These are phyloP conservation scores for Capsicum chinense DNA, from an alignment of 257 asterid species.

Conservation along the genomic window DNA sequence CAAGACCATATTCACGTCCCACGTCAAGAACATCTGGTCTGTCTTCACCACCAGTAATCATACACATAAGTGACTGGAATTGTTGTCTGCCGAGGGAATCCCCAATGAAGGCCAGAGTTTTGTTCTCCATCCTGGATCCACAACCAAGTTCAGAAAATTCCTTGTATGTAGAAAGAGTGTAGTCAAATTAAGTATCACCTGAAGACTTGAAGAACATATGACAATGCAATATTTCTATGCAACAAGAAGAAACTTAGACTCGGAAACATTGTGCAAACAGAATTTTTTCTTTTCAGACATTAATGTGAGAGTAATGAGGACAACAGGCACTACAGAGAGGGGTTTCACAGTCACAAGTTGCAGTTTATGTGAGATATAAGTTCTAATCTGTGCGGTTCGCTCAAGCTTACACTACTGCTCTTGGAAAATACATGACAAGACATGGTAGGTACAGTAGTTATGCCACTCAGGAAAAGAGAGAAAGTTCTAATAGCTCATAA, in stretches of 20 bases:
- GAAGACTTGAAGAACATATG: neutral
- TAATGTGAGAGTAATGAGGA: constrained; percentile 21
- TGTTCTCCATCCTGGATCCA: constrained; percentile 73
- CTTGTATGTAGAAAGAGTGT: neutral
- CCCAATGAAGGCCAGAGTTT: constrained; percentile 87
- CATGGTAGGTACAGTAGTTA: neutral
- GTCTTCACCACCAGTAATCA: constrained; percentile 82
- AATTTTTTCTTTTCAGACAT: neutral
- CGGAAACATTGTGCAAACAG: neutral
- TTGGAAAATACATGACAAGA: neutral
- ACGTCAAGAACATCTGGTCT: constrained; percentile 76
- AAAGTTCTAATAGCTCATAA: neutral
- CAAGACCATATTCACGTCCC: constrained; percentile 79
- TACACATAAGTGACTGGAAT: constrained; percentile 96
- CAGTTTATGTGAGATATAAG: neutral
- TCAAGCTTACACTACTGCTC: neutral
- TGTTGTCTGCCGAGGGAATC: constrained; percentile 96
- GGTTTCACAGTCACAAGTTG: neutral
- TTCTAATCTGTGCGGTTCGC: neutral
- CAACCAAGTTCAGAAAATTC: constrained; percentile 29
- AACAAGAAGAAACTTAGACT: neutral
- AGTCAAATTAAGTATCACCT: constrained; percentile 13
- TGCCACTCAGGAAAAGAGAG: constrained; percentile 9
- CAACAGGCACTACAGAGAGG: neutral
- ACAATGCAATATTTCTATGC: neutral